Base-by-base conservation (phyloP, 2,329 filamentous ascomycete species). In the Dactylonectria macrodidyma region DNA sequence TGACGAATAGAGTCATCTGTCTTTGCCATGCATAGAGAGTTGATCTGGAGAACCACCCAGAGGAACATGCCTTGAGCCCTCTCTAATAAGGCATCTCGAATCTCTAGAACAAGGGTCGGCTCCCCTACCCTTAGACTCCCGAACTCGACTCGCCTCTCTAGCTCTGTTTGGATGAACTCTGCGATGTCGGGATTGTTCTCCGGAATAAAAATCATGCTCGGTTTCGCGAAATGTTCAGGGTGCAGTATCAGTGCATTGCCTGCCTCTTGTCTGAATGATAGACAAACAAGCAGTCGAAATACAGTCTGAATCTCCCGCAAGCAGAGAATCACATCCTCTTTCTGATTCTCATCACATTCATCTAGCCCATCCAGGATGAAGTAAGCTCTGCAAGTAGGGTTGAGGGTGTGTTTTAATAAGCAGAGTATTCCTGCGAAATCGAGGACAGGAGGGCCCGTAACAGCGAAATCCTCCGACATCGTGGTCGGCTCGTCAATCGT, bases 41-140 rank as follows among this genome's bases (percentile, higher is more conserved):
- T 59, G 7, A 83, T 76, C 58, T 83, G 80, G 1, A 83, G 71
- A 2, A 72, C 73, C 0, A 76, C 79, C 81, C 80, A 82, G 1
- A 82, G 73, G 34, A 82, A 83, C 80, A 83, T 83, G 14, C 81
- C 80, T 19, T 81, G 72, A 0, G 79, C 75, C 1, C 78, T 75
- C 12, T 55, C 0, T 0, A 72, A 14, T 0, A 80, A 68, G 8
- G 73, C 58, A 4, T 76, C 58, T 2, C 61, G 41, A 3, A 78
- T 71, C 0, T 78, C 69, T 0, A 70, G 24, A 2, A 75, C 9
- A 2, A 79, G 36, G 0, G 16, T 14, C 1, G 69, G 66, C 11
- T 78, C 69, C 4, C 69, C 55, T 1, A 74, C 22, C 0, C 2
- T n/a, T 2, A 79, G 66, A 0, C 59, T 59, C 4, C 36, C 9